Percentiles rank a stretch among this genome's conserved stretches.
phyloP scores from a whole-genome alignment of 1,284 basidiomycete genomes.

The Gymnopus androsaceus region DNA sequence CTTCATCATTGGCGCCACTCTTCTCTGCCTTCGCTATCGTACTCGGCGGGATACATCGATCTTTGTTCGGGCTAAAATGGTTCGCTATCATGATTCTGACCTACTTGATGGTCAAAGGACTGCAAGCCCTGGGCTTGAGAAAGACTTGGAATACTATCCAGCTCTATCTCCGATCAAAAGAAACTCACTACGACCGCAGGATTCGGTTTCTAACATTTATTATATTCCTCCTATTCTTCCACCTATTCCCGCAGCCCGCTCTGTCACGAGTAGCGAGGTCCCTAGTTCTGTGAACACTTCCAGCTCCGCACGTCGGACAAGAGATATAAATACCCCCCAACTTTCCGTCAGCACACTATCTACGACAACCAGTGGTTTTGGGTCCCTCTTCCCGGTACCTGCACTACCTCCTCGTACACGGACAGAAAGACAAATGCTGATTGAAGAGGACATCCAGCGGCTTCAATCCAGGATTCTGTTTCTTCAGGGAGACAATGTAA shows the following conservation, averaged over 20 bases:
- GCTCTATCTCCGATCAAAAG: neutral
- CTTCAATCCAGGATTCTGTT: constrained; percentile 13
- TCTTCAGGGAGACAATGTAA: constrained; percentile 7
- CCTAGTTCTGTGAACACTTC: constrained; percentile 5
- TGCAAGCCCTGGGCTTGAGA: neutral
- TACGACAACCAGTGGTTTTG: neutral
- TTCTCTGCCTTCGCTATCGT: constrained; percentile 6
- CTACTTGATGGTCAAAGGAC: neutral
- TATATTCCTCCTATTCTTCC: neutral
- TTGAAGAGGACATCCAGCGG: constrained; percentile 11
- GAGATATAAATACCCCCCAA: constrained; percentile 2
- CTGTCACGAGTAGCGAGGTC: neutral
- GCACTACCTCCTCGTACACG: constrained; percentile 12
- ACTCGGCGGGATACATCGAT: constrained; percentile 1
- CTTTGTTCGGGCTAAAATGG: constrained; percentile 10
- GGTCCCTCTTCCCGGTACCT: constrained; percentile 5
- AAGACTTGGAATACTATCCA: neutral
- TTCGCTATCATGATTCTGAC: neutral
- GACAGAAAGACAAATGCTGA: constrained; percentile 15
- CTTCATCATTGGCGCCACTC: neutral
- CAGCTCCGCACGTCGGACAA: neutral
- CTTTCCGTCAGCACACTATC: constrained; percentile 1
- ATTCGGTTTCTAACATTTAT: neutral
- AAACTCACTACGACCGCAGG: neutral
- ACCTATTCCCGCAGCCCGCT: neutral